Conservation (phyloP, 2,329 filamentous ascomycete species). For the Aspergillus fumigatiaffinis region DNA sequence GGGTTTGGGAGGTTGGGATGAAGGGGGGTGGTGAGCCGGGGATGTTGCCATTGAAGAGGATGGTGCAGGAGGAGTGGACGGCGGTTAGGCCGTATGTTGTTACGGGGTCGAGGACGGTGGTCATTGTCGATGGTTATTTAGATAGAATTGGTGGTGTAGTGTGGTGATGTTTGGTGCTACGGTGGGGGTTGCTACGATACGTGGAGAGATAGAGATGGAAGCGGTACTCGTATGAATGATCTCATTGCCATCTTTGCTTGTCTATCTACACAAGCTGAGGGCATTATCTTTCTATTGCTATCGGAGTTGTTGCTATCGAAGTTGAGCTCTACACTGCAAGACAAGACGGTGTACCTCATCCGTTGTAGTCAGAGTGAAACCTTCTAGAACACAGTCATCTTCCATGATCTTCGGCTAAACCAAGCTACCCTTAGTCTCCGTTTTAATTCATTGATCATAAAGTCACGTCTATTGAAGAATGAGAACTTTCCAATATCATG, state of each 20-base stretch:
- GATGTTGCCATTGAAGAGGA: slow-evolving; percentile 14
- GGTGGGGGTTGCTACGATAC: not conserved
- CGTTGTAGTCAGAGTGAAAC: not conserved
- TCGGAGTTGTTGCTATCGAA: too few species aligned
- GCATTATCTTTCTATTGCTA: not conserved
- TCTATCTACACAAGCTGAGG: not conserved
- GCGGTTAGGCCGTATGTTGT: slow-evolving; percentile 34
- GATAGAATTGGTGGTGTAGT: not conserved
- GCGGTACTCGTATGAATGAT: not conserved
- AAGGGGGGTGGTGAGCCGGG: slow-evolving; percentile 13
- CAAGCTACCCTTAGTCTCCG: not conserved
- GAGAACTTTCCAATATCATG: not conserved
- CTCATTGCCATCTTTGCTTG: not conserved
- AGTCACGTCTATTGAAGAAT: not conserved
- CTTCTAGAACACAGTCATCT: not conserved
- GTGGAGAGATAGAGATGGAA: not conserved
- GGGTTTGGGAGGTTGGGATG: slow-evolving; percentile 26
- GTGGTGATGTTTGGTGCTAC: not conserved
- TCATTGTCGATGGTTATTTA: not conserved
- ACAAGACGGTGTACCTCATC: not conserved
- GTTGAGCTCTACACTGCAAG: not conserved
- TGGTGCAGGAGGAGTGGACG: slow-evolving; percentile 29
- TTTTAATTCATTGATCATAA: not conserved
- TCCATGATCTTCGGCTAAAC: not conserved
- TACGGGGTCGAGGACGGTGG: slow-evolving; percentile 12